Evolutionary conservation across 495 filamentous ascomycete genomes (phyloP).

Genomic region (Bacidia gigantensis): DNA sequence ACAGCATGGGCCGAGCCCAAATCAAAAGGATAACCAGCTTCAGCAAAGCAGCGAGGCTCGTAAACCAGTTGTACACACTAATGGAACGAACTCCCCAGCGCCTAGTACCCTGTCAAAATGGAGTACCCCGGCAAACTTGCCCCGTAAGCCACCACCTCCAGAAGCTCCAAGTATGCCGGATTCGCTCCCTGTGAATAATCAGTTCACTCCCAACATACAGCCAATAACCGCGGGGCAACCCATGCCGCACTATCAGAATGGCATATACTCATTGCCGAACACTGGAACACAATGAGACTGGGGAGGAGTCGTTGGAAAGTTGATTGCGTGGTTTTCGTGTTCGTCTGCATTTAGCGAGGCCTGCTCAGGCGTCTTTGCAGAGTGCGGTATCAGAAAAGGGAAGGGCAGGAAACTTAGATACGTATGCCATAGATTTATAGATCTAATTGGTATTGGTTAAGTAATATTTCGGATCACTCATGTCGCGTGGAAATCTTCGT

Average conservation of each 20-base stretch:
- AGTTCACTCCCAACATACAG: conserved; percentile 11
- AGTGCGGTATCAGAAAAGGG: not conserved
- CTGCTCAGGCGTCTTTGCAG: not conserved
- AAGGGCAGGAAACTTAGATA: not conserved
- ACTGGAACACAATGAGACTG: conserved; percentile 6
- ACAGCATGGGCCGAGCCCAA: conserved; percentile 19
- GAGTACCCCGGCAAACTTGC: conserved; percentile 41
- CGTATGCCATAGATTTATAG: conserved; percentile 1
- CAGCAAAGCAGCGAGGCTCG: conserved; percentile 11
- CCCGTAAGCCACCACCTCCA: conserved; percentile 41
- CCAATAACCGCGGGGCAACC: conserved; percentile 15
- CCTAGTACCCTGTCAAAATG: conserved; percentile 30
- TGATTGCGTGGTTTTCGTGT: not conserved
- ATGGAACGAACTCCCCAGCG: conserved; percentile 7
- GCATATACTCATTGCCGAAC: conserved; percentile 15
- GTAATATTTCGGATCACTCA: not conserved
- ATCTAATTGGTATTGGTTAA: conserved; percentile 1
- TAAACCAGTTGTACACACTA: conserved; percentile 14
- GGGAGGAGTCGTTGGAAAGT: not conserved
- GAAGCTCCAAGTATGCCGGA: conserved; percentile 28
- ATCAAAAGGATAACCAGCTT: conserved; percentile 9
- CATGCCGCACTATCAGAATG: conserved; percentile 18
- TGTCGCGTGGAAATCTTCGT: too few relatives aligned
- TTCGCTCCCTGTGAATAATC: conserved; percentile 18
- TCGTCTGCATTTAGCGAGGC: not conserved